Evolutionary conservation across 23 red algal genomes (phyloP).

Genomic region (Agarophyton chilense): DNA sequence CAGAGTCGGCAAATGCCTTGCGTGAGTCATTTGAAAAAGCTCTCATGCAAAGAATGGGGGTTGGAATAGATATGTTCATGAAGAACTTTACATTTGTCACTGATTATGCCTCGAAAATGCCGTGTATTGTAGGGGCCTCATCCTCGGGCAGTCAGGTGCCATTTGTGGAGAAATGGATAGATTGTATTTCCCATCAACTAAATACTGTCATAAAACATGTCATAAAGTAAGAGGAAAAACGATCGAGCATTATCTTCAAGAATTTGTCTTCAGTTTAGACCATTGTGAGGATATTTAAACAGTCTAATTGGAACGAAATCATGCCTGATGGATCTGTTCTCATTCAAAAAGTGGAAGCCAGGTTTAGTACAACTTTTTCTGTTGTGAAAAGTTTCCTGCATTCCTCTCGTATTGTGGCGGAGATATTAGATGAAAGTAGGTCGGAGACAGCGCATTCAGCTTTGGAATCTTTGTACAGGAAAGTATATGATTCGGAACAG

Average conservation of each 20-base stretch:
- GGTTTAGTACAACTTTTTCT: background rate
- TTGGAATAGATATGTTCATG: background rate
- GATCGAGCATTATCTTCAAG: too few species aligned
- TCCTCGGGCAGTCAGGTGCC: background rate
- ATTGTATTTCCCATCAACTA: background rate
- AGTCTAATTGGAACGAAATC: slow-evolving; percentile 5
- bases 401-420: background rate
- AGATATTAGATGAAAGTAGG: background rate
- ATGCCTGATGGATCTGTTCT: background rate
- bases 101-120: slow-evolving; percentile 12
- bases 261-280: too few species aligned
- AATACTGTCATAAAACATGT: too few species aligned
- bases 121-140: slow-evolving; percentile 24
- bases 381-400: background rate
- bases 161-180: slow-evolving; percentile 18
- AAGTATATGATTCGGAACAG: background rate
- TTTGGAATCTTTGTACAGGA: background rate
- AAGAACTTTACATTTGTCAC: slow-evolving; percentile 40
- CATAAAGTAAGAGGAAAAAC: too few species aligned
- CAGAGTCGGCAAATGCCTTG: background rate
- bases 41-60: background rate
- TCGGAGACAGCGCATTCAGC: background rate
- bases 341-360: background rate
- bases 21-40: background rate
- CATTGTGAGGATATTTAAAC: too few species aligned